Evolutionary conservation across 1,284 basidiomycete species (phyloP).

Genomic region (Phellopilus nigrolimitatus): DNA sequence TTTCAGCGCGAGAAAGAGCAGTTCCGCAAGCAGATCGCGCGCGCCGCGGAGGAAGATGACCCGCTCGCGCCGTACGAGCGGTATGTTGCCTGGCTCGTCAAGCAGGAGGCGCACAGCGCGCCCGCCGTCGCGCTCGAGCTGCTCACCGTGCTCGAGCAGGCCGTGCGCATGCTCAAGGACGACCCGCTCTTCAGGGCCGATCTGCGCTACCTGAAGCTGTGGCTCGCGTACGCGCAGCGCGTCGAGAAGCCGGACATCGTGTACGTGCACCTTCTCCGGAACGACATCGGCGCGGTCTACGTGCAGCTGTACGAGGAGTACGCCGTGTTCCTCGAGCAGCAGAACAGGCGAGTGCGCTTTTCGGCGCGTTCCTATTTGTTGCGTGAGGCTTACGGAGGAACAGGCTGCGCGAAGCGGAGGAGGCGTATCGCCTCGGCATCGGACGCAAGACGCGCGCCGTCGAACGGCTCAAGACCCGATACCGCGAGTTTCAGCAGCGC

Average conservation of each 20-base stretch:
- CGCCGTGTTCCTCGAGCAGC: slow-evolving; percentile 67
- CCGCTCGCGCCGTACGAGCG: slow-evolving; percentile 60
- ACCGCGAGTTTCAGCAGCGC: slow-evolving; percentile 74
- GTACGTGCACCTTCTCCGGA: slow-evolving; percentile 71
- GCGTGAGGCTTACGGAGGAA: slow-evolving; percentile 7
- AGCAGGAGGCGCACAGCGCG: slow-evolving; percentile 30
- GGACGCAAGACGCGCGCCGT: slow-evolving; percentile 76
- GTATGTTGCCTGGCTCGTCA: slow-evolving; percentile 67
- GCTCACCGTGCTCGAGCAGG: slow-evolving; percentile 63
- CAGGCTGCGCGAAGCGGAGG: slow-evolving; percentile 76
- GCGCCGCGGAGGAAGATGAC: slow-evolving; percentile 56
- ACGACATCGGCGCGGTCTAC: slow-evolving; percentile 75
- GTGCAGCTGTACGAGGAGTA: slow-evolving; percentile 85
- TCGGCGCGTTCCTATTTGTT: slow-evolving; percentile 2
- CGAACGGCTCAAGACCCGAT: slow-evolving; percentile 80
- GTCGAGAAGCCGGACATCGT: slow-evolving; percentile 54
- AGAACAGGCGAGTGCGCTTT: slow-evolving; percentile 59
- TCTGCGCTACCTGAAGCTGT: slow-evolving; percentile 83
- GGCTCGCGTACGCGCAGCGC: slow-evolving; percentile 76
- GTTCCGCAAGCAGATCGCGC: slow-evolving; percentile 9
- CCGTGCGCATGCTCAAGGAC: slow-evolving; percentile 73
- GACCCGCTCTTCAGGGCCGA: slow-evolving; percentile 83
- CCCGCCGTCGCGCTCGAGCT: slow-evolving; percentile 63
- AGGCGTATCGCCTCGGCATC: slow-evolving; percentile 82
- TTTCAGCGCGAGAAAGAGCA: slow-evolving; percentile 7